Evolutionary conservation across 2,329 filamentous ascomycete genomes (phyloP), one percentile per base, ranked within the genome.

Genomic region (Fusarium luffae): DNA sequence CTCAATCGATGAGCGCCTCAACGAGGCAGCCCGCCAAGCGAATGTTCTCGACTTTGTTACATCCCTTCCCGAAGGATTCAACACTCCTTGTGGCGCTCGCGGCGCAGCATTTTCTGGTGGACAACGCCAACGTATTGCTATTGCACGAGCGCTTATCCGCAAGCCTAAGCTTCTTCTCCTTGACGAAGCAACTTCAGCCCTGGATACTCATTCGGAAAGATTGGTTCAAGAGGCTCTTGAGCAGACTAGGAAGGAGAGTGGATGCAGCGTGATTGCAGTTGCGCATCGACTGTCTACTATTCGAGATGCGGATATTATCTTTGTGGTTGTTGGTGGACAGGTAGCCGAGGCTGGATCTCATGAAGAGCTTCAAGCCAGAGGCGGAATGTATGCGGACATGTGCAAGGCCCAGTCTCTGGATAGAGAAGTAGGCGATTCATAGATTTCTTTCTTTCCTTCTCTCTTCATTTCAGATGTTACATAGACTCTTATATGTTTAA

Each of bases 61-160:
- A 0, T 77, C 75, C 0, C 66, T 77, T 0, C 75, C 75, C 2
- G 72, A 76, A 32, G 86, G 86, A 2, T 89, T 90, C 65, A 80
- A 84, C 2, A 89, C 89, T 0, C 79, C 81, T 3, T 88, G 90
- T 5, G 89, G 89, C 5, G 85, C 90, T 68, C 84, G 85, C 21
- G 89, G 89, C 1, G 85, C 87, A 37, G 87, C 89, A 71, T 79
- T 92, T 3, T 90, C 88, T 3, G 90, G 90, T 28, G 90, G 90
- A 2, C 90, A 92, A 73, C 81, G 89, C 18, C 90, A 92, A 75
- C 85, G 88, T 11, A 83, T 91, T 30, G 89, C 89, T 3, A 92
- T 92, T 63, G 90, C 90, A 1, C 83, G 90, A 16, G 87, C 87
- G 16, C 88, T 92, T 50, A 82, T 92, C 51, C 86, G 88, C 27